Evolutionary conservation across 768 basidiomycete genomes (phyloP).

Genomic region (Steccherinum ochraceum): DNA sequence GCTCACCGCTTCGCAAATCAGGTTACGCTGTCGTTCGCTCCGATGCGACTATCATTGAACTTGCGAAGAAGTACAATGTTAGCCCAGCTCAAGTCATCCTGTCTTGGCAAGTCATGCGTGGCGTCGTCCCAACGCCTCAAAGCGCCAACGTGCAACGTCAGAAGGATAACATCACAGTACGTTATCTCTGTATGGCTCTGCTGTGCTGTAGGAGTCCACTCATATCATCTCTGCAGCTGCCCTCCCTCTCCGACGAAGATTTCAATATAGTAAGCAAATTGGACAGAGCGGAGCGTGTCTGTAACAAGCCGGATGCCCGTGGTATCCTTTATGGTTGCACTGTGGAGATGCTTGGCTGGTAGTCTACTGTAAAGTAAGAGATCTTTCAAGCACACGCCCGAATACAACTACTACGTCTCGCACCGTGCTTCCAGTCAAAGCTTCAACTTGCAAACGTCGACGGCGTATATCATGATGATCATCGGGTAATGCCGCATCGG

Average conservation of each 20-base stretch:
- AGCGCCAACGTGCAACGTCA: too few relatives aligned
- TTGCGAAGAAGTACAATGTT: constrained; percentile 43
- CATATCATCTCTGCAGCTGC: too few relatives aligned
- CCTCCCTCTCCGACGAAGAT: constrained; percentile 28
- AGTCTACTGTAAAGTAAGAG: too few relatives aligned
- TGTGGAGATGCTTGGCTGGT: constrained; percentile 34
- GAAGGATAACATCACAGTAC: too few relatives aligned
- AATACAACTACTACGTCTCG: too few relatives aligned
- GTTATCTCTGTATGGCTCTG: too few relatives aligned
- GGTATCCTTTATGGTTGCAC: constrained; percentile 31
- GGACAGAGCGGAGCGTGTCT: constrained; percentile 27
- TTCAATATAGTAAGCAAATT: constrained; percentile 25
- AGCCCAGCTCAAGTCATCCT: constrained; percentile 42
- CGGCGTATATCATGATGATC: too few relatives aligned
- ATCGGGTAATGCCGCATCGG: too few relatives aligned
- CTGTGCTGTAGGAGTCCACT: too few relatives aligned
- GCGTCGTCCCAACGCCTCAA: constrained; percentile 40
- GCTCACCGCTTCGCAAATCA: constrained; percentile 11
- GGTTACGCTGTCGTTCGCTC: constrained; percentile 38
- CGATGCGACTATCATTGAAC: constrained; percentile 36
- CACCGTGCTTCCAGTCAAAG: too few relatives aligned
- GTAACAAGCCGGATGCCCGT: constrained; percentile 22
- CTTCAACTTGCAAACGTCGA: too few relatives aligned
- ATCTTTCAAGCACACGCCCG: too few relatives aligned
- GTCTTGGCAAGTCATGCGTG: constrained; percentile 45